These are phyloP conservation scores for Chaetomiaceae sp. DNA, from an alignment of 2,329 filamentous ascomycete genomes.

Conservation along the genomic window DNA sequence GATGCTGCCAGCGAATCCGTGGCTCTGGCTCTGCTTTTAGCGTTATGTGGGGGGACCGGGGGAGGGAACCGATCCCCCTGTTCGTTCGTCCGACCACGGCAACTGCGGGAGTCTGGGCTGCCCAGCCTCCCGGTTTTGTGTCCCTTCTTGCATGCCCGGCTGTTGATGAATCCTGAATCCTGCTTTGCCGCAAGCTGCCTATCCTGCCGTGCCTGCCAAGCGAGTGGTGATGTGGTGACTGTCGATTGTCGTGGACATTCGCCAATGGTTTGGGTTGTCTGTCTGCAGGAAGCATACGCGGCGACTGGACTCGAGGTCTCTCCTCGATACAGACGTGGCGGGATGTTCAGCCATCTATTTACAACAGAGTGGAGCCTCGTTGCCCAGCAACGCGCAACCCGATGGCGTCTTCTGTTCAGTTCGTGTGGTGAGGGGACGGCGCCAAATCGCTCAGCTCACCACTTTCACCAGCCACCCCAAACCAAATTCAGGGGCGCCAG, in stretches of 20 bases:
- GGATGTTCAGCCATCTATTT: not conserved
- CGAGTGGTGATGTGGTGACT: too few relatives aligned
- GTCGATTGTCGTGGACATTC: too few relatives aligned
- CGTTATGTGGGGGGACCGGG: slow-evolving; percentile 10
- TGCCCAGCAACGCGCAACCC: slow-evolving; percentile 17
- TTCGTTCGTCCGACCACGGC: slow-evolving; percentile 5
- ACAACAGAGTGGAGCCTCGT: not conserved
- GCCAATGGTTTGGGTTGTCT: too few relatives aligned
- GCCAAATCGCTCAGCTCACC: slow-evolving; percentile 15
- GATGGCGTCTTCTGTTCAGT: not conserved
- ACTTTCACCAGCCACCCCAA: not conserved
- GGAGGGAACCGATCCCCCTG: not conserved
- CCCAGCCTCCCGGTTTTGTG: slow-evolving; percentile 1
- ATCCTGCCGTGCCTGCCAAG: too few relatives aligned
- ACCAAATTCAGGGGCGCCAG: too few relatives aligned
- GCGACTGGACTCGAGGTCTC: too few relatives aligned
- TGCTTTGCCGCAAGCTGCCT: too few relatives aligned
- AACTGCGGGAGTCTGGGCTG: too few relatives aligned
- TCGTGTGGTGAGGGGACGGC: slow-evolving; percentile 13
- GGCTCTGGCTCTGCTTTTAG: slow-evolving; percentile 8
- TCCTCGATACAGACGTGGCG: too few relatives aligned
- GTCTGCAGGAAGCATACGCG: too few relatives aligned
- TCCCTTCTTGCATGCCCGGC: too few relatives aligned
- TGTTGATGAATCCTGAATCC: not conserved
- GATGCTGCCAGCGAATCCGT: slow-evolving; percentile 19